Evolutionary conservation across 2,329 filamentous ascomycete genomes (phyloP), one percentile per base, ranked within the genome.

Genomic region (Hypoxylon sp.): DNA sequence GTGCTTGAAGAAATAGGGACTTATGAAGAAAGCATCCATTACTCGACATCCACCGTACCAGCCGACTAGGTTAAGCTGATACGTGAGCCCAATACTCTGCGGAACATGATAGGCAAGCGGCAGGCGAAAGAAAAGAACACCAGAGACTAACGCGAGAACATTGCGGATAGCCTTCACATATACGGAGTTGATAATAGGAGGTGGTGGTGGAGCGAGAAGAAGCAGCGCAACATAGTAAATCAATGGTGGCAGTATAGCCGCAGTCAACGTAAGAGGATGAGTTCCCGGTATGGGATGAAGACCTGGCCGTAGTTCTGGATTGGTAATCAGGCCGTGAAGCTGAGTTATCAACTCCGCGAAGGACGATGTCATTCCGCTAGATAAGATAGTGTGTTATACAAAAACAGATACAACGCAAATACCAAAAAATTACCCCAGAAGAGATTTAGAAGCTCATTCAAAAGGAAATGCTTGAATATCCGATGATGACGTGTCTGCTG

Each of bases 41-140:
- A 75, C 73, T 21, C 73, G 57, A 34, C 68, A 69, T 7, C 71
- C 69, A 6, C 73, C 73, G 41, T 76, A 75, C 2, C 75, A 49
- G 3, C 73, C 73, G 1, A 76, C 71, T 5, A 76, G 68, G 3
- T 71, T 70, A 11, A 75, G 69, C 44, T 75, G 73, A 41, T 76
- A 75, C 11, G 72, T 75, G 12, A 75, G 62, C n/a, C 73, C 73
- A 29, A 75, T 72, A 47, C 70, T 73, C 51, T 73, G 73, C 4
- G 73, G 71, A 3, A 75, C 70, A 58, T 75, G 68, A 36, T 75
- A 75, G 3, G 63, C 65, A 3, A 75, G 64, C 9, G 73, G 73
- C 9, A 76, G 56, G 4, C 73, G 67, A 37, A 75, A 69, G 62
- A 75, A 75, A 7, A 75, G 65, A 13, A 70, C 54, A 0, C 68